Conservation (phyloP, 2,329 filamentous ascomycete genomes). For the Trichoderma sp. region DNA sequence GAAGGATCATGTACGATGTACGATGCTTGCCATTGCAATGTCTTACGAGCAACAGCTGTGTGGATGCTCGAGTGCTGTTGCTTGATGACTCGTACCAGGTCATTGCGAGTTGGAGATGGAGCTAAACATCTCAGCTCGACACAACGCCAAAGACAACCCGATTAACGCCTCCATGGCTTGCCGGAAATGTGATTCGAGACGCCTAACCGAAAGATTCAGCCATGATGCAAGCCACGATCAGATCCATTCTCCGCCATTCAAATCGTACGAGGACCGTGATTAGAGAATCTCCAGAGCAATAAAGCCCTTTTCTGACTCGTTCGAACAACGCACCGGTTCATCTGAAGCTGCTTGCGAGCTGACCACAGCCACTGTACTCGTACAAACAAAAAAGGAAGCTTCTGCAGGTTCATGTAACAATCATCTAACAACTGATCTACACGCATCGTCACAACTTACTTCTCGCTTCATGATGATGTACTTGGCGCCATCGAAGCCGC, state of each 20-base stretch:
- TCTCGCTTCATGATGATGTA: neutral
- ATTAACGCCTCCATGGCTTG: neutral
- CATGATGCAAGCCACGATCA: neutral
- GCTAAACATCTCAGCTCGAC: neutral
- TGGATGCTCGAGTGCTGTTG: neutral
- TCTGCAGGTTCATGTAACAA: neutral
- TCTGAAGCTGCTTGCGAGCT: neutral
- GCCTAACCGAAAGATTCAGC: neutral
- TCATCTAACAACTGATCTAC: neutral
- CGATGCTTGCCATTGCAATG: neutral
- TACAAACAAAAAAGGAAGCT: neutral
- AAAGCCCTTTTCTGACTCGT: neutral
- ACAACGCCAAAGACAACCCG: neutral
- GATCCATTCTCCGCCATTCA: neutral
- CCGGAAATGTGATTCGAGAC: neutral
- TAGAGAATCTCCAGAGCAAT: neutral
- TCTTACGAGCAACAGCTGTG: neutral
- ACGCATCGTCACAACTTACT: neutral
- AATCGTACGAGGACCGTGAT: neutral
- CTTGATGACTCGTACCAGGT: neutral
- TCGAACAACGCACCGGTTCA: neutral
- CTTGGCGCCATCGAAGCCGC: neutral
- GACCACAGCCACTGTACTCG: neutral
- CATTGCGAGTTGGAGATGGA: neutral
- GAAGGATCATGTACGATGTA: neutral